Conservation (phyloP, 345 rosid genomes). For the Lepidium aucheri region DNA sequence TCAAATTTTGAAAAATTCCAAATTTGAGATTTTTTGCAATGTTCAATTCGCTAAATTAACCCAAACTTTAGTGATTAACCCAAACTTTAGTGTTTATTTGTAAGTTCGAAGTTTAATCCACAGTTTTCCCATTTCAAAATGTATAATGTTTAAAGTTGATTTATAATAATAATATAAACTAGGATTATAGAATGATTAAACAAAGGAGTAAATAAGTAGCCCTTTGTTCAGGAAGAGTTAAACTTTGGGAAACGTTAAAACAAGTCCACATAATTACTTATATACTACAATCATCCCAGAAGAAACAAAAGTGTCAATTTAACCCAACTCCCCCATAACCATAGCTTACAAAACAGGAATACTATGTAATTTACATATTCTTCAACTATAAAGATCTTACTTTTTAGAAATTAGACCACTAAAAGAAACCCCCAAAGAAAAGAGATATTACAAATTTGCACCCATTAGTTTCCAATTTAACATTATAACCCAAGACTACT, state of each 20-base stretch:
- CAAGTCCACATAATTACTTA: not conserved
- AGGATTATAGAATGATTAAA: no score
- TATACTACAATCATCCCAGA: not conserved
- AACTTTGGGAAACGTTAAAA: not conserved
- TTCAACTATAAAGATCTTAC: not conserved
- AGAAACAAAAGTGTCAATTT: not conserved
- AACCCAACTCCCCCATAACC: not conserved
- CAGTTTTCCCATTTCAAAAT: no score
- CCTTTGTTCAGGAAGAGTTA: no score
- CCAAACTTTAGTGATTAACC: no score
- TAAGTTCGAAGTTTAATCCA: no score
- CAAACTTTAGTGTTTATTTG: no score
- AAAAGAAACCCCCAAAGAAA: not conserved
- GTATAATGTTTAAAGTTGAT: no score
- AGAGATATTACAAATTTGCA: not conserved
- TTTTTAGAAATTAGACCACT: not conserved
- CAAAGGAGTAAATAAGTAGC: no score
- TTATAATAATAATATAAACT: no score
- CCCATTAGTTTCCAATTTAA: not conserved
- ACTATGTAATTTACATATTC: not conserved
- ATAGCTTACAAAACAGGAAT: not conserved
- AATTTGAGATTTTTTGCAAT: no score
- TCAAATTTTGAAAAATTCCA: no score
- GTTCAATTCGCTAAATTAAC: no score
- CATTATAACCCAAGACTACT: not conserved